Evolutionary conservation across 192 early-diverging fungal genomes (phyloP).

Genomic region (Rhizophagus sp.): DNA sequence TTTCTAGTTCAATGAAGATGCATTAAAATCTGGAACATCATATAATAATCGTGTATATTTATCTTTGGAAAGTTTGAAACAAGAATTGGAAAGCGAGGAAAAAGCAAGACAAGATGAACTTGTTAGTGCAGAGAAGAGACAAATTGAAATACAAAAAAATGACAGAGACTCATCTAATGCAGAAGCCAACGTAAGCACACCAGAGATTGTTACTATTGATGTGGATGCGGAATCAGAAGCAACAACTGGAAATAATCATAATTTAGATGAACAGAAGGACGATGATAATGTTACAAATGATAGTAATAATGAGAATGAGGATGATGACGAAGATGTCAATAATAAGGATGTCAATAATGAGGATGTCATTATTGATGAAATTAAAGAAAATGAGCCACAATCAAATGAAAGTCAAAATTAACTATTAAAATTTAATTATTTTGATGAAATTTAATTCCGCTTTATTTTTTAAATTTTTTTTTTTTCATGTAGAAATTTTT

Average conservation of each 20-base stretch:
- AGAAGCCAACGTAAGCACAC: neutral
- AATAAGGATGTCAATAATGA: neutral
- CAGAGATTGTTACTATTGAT: constrained; percentile 16
- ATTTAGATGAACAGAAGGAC: neutral
- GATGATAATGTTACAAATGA: neutral
- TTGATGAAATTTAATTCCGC: neutral
- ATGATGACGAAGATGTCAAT: neutral
- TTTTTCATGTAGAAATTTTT: neutral
- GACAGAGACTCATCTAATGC: neutral
- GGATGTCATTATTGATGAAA: neutral
- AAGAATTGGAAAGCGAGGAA: constrained; percentile 24
- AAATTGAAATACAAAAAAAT: neutral
- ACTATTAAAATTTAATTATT: neutral
- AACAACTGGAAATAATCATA: neutral
- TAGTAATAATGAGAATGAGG: neutral
- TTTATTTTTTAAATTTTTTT: neutral
- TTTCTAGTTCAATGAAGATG: constrained; percentile 33
- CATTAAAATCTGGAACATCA: constrained; percentile 28
- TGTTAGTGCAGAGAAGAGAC: neutral
- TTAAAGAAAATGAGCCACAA: neutral
- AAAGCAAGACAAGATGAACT: neutral
- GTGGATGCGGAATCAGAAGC: neutral
- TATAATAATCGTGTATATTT: constrained; percentile 28
- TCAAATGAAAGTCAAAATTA: neutral
- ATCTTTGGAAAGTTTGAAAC: constrained; percentile 23